Base-by-base conservation (phyloP, 1,284 basidiomycete genomes). In the Paramarasmius palmivorus region DNA sequence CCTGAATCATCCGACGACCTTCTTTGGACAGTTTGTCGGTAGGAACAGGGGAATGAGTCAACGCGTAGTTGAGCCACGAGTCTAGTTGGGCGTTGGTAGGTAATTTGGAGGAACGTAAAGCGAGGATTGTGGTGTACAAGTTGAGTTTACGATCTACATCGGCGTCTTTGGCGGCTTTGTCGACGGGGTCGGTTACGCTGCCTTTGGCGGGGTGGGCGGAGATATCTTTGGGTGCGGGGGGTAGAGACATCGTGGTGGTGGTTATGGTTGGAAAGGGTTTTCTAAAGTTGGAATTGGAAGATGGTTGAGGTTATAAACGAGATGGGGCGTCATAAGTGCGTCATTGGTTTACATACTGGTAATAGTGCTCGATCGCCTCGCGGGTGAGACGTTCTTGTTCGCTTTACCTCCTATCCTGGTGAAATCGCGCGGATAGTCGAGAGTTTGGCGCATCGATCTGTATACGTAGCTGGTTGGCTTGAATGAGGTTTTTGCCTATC, bases 41-140 rank as follows among this genome's bases (percentile, higher is more conserved):
- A n/a, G 25, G 25, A 15, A 29, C 25, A 32, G 25, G 25, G 12
- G 44, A 23, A 94, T 79, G 6, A 88, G 90, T 2, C 89, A 85
- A 67, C 89, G 69, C 70, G 48, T 91, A 79, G 68, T 73, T 70
- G 57, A 96, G 78, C 2, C 85, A 82, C 26, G 78, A 64, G 72
- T 92, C 86, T 61, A 95, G 88, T 71, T 96, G 92, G 23, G 69
- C 63, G 72, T 95, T 95, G 58, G 86, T 78, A 2, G 93, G 93
- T 65, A 92, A 77, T 60, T 86, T 84, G 22, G 90, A 91, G 54
- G 84, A 76, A 48, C 89, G 81, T 65, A 95, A 84, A 0, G 92
- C 92, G 61, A 88, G 75, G 57, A 95, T 78, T 54, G 90, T 83
- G 61, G 88, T 90, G 64, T 87, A 94, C 51, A 95, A 70, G 34